These are phyloP conservation scores for Camellia oleifera DNA, from an alignment of 179 eudicot genomes.

Conservation along the genomic window DNA sequence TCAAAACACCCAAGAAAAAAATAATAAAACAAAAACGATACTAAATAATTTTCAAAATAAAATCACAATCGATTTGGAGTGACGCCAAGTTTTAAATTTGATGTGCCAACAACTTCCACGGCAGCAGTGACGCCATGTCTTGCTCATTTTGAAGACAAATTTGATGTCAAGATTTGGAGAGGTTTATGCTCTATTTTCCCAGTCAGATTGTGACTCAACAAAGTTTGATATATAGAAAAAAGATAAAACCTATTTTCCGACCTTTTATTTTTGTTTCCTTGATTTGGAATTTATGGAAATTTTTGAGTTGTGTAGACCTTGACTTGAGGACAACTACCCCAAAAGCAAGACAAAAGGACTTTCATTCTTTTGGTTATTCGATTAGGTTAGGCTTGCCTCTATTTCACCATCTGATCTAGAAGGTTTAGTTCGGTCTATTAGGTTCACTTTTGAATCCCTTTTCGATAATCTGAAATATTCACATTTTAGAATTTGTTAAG, in stretches of 20 bases:
- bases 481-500: no score
- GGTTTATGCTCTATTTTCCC: not conserved
- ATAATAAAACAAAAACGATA: no score
- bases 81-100: no score
- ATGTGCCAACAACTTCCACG: not conserved
- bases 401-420: no score
- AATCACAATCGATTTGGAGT: no score
- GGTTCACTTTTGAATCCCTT: no score
- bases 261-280: constrained; percentile 8
- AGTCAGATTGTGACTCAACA: not conserved
- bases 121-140: not conserved
- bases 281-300: not conserved
- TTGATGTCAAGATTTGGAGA: not conserved
- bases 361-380: no score
- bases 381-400: no score
- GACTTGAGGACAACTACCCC: not conserved
- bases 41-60: not conserved
- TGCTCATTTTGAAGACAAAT: not conserved
- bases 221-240: not conserved
- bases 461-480: no score
- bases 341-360: not conserved
- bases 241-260: constrained; percentile 22
- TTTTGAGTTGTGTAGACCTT: not conserved
- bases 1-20: no score
- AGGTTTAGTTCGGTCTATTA: no score